Evolutionary conservation across 257 asterid genomes (phyloP).

Genomic region (Solanum chiquidenum): DNA sequence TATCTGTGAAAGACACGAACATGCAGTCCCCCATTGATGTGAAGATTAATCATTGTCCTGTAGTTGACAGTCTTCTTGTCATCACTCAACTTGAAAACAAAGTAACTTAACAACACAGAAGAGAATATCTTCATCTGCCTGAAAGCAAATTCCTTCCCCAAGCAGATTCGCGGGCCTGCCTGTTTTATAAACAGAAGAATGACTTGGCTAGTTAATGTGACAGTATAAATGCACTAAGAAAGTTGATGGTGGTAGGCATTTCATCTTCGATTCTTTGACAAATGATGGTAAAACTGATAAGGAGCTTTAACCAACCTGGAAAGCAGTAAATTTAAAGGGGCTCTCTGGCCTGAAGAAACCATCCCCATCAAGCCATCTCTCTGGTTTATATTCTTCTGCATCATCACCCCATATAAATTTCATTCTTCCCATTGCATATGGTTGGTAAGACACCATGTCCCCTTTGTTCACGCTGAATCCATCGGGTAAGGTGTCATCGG

Average conservation of each 20-base stretch:
- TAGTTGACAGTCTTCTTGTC: constrained; percentile 27
- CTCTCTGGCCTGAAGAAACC: constrained; percentile 32
- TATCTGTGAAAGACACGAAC: constrained; percentile 8
- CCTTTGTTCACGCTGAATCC: constrained; percentile 42
- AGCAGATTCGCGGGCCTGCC: constrained; percentile 53
- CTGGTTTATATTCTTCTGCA: constrained; percentile 37
- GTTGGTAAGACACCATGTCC: constrained; percentile 29
- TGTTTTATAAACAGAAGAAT: not conserved
- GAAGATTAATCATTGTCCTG: constrained; percentile 46
- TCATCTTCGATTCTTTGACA: not conserved
- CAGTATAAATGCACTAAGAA: not conserved
- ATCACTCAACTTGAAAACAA: constrained; percentile 33
- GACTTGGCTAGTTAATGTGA: not conserved
- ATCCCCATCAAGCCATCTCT: constrained; percentile 50
- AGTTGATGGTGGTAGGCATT: not conserved
- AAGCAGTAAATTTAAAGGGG: constrained; percentile 51
- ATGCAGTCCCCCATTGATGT: constrained; percentile 34
- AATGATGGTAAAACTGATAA: not conserved
- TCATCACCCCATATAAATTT: constrained; percentile 46
- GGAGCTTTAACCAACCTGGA: constrained; percentile 27
- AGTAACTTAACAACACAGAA: constrained; percentile 32
- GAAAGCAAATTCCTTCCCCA: constrained; percentile 59
- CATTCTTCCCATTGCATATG: constrained; percentile 67
- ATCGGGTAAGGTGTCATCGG: constrained; percentile 37
- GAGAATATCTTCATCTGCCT: constrained; percentile 56